These are phyloP conservation scores for Pseudogymnoascus sp. DNA, from an alignment of 2,329 filamentous ascomycete species.

Conservation along the genomic window DNA sequence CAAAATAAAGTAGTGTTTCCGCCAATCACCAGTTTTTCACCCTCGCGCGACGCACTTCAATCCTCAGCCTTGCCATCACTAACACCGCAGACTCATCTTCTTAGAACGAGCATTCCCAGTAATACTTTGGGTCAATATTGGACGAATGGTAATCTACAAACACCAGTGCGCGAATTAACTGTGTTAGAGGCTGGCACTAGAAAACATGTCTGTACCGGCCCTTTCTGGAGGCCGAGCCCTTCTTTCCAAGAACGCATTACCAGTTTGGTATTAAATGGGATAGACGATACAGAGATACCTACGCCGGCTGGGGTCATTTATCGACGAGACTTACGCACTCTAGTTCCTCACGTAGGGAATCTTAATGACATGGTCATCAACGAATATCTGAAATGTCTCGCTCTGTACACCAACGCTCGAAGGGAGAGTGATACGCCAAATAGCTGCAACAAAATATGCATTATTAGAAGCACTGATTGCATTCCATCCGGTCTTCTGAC, in stretches of 20 bases:
- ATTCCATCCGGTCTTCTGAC: neutral
- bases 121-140: neutral
- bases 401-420: neutral
- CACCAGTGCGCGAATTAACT: too few species aligned
- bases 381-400: neutral
- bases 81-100: neutral
- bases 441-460: neutral
- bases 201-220: neutral
- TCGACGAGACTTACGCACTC: neutral
- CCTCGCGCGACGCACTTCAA: neutral
- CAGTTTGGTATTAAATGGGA: neutral
- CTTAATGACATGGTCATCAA: neutral
- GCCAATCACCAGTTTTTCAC: neutral
- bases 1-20: neutral
- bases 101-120: neutral
- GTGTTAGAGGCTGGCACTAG: neutral
- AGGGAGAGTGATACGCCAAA: neutral
- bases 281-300: neutral
- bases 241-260: neutral
- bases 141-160: neutral
- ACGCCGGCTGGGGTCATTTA: neutral
- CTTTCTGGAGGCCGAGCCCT: neutral
- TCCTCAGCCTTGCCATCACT: neutral
- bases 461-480: neutral
- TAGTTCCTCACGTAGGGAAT: neutral